Evolutionary conservation across 148 eudicot species (phyloP).

Genomic region (Spergularia marina): DNA sequence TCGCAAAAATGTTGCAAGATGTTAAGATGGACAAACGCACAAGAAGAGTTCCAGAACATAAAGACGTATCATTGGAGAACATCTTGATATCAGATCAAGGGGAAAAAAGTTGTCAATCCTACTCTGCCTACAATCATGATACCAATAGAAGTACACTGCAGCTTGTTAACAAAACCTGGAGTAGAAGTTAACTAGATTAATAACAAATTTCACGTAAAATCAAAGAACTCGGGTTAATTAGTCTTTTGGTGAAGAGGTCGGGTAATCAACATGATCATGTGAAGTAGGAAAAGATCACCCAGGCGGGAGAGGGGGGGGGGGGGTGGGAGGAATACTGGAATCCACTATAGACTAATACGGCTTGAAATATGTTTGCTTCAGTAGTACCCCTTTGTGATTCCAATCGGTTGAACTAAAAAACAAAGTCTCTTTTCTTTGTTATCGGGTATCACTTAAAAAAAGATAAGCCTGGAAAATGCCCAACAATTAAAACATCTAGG

Average conservation of each 20-base stretch:
- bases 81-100: background rate
- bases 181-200: background rate
- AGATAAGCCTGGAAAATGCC: background rate
- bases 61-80: background rate
- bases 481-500: conserved; percentile 1
- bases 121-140: background rate
- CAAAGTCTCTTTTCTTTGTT: background rate
- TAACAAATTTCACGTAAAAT: background rate
- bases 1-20: no score
- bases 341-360: no score
- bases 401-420: background rate
- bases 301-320: background rate
- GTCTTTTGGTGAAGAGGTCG: no score
- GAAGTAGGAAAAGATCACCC: background rate
- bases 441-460: background rate
- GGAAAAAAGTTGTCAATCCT: background rate
- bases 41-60: background rate
- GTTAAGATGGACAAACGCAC: background rate
- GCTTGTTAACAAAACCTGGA: background rate
- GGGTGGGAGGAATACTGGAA: no score
- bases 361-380: background rate
- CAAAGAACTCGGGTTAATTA: no score
- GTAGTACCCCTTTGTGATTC: background rate
- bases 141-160: background rate
- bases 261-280: no score